Evolutionary conservation across 768 basidiomycete species (phyloP), one percentile per base, ranked within the genome.

Genomic region (Kwoniella sp.): DNA sequence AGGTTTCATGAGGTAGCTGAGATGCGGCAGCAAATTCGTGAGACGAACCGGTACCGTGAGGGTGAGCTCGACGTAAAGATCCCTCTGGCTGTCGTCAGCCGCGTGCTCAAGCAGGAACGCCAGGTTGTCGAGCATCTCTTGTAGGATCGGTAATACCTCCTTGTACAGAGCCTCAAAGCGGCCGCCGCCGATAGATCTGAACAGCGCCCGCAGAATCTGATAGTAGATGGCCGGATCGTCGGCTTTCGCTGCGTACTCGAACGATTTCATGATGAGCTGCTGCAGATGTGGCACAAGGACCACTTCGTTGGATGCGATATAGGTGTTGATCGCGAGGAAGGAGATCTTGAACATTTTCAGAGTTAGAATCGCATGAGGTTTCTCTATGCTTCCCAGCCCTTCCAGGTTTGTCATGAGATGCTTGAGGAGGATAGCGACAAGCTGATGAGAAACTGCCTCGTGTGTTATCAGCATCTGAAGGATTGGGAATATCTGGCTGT

Each of bases 51-150:
- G 95, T 19, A 98, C 93, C 3, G 95, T 99, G 43, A 99, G 82
- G 72, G 89, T 93, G 39, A 99, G 83, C 69, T 99, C 95, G 50
- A 93, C 91, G 63, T 98, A 88, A 78, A 96, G 85, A 73, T 99
- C 95, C 46, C 87, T 81, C 46, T 75, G 82, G 82, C 59, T 78
- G 31, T 71, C 65, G 52, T 76, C 79, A n/a, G 87, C 84, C 5
- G 90, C 88, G 9, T 88, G 81, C 43, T 86, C 79, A 15, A 99
- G 81, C 54, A 98, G 90, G 43, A 87, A 82, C 63, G 93, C 92
- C 38, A 99, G 79, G 56, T 85, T 89, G 67, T 99, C 93, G 41
- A 99, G 80, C 86, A 99, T 91, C 69, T 96, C 92, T 15, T 95
- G 92, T 4, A 99, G 81, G 41, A 98, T 82, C 2, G 95, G 93